Conservation (phyloP, 192 early-diverging fungal genomes). For the Linnemannia elongata region DNA sequence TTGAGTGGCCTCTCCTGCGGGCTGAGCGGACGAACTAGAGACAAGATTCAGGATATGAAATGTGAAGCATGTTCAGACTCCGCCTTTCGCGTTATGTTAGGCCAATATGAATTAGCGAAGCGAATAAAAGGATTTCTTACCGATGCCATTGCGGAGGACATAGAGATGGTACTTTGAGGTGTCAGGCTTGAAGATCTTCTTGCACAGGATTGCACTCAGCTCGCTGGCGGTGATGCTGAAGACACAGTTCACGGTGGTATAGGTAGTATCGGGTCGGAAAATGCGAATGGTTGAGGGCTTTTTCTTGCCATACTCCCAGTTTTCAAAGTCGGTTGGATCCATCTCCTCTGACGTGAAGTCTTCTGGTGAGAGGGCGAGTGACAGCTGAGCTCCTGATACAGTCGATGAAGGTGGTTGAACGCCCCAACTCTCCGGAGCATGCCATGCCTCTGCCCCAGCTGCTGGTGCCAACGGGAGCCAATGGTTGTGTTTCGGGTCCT, state of each 20-base stretch:
- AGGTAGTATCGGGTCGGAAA: slow-evolving; percentile 85
- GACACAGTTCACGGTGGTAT: slow-evolving; percentile 80
- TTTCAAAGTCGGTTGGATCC: slow-evolving; percentile 39
- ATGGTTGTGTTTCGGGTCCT: slow-evolving; percentile 16
- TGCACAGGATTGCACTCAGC: slow-evolving; percentile 77
- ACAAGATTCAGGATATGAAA: background rate
- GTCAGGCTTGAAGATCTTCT: slow-evolving; percentile 88
- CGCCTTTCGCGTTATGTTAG: background rate
- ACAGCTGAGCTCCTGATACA: slow-evolving; percentile 1
- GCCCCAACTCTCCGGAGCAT: slow-evolving; percentile 52
- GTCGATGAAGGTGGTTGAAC: slow-evolving; percentile 21
- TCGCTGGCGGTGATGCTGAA: slow-evolving; percentile 81
- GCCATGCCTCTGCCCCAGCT: slow-evolving; percentile 43
- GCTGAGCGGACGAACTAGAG: slow-evolving; percentile 78
- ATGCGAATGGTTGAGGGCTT: slow-evolving; percentile 70
- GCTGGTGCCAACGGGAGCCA: slow-evolving; percentile 23
- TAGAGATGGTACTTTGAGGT: slow-evolving; percentile 65
- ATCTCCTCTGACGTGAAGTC: slow-evolving; percentile 32
- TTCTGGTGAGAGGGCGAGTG: slow-evolving; percentile 26
- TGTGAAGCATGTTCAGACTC: background rate
- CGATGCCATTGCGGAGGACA: slow-evolving; percentile 55
- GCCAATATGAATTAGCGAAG: background rate
- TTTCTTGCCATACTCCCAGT: slow-evolving; percentile 44
- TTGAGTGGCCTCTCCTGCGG: slow-evolving; percentile 79
- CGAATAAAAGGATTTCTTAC: slow-evolving; percentile 30